Percentiles rank a stretch among this genome's conserved stretches.
Conservation (phyloP, 768 basidiomycete species). For the Phallus indusiatus region DNA sequence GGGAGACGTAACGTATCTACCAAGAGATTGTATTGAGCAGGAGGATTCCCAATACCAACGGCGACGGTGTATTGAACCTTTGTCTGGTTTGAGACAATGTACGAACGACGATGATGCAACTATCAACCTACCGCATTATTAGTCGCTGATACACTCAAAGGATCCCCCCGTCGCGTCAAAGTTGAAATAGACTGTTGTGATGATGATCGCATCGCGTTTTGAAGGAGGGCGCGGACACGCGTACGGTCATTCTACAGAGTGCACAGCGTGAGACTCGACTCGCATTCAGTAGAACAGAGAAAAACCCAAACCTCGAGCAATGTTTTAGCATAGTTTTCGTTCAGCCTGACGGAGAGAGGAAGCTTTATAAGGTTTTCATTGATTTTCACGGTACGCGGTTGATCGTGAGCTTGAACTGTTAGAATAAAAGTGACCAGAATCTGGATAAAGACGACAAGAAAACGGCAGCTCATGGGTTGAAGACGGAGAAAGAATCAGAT, state of each 20-base stretch:
- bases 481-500: too few species aligned
- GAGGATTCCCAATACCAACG: neutral
- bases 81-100: neutral
- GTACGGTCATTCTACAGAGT: neutral
- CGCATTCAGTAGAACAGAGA: neutral
- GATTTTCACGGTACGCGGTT: neutral
- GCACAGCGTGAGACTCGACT: neutral
- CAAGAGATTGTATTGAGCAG: neutral
- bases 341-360: neutral
- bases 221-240: neutral
- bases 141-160: neutral
- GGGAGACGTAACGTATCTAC: slow-evolving; percentile 1
- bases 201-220: neutral
- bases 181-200: neutral
- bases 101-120: neutral
- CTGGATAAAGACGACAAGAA: too few species aligned
- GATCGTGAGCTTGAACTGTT: too few species aligned
- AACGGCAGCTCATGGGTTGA: too few species aligned
- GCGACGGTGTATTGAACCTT: neutral
- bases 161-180: neutral
- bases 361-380: neutral
- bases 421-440: too few species aligned
- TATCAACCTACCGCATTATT: neutral
- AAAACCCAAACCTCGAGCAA: neutral
- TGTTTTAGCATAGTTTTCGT: neutral